These are phyloP conservation scores for Gossypium davidsonii DNA, from an alignment of 441 rosid species.

Conservation along the genomic window DNA sequence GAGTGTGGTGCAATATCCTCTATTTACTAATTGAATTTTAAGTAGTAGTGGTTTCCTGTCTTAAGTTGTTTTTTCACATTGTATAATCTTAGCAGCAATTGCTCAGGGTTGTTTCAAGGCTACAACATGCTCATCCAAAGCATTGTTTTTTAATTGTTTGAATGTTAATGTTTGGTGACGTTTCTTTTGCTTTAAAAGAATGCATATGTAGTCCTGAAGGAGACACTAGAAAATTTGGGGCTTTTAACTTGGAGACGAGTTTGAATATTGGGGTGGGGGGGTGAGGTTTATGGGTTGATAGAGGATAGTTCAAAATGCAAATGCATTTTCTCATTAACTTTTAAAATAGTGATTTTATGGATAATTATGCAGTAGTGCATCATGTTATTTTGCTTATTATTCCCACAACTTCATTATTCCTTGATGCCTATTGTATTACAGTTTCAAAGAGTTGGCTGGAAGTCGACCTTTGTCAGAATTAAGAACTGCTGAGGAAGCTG, in stretches of 20 bases:
- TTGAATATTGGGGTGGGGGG: not conserved
- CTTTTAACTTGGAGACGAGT: not conserved
- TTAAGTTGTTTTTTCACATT: not conserved
- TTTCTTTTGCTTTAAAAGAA: not conserved
- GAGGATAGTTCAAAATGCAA: not conserved
- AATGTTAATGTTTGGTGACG: not conserved
- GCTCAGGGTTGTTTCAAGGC: not conserved
- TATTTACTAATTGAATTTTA: not conserved
- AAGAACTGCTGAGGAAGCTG: constrained; percentile 63
- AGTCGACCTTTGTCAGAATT: constrained; percentile 73
- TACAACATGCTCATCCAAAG: not conserved
- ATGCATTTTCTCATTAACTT: not conserved
- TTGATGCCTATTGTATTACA: constrained; percentile 28
- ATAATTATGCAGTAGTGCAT: not conserved
- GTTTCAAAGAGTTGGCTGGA: constrained; percentile 83
- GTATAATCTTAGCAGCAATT: not conserved
- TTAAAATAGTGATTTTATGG: not conserved
- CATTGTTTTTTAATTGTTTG: not conserved
- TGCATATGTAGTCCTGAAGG: not conserved
- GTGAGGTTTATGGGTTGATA: not conserved
- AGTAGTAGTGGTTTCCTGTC: not conserved
- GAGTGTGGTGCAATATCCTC: not conserved
- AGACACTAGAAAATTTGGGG: not conserved
- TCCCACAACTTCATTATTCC: constrained; percentile 8
- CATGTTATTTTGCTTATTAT: constrained; percentile 3